phyloP scores from a whole-genome alignment of 2,329 filamentous ascomycete species.

The Ophiostoma quercus region DNA sequence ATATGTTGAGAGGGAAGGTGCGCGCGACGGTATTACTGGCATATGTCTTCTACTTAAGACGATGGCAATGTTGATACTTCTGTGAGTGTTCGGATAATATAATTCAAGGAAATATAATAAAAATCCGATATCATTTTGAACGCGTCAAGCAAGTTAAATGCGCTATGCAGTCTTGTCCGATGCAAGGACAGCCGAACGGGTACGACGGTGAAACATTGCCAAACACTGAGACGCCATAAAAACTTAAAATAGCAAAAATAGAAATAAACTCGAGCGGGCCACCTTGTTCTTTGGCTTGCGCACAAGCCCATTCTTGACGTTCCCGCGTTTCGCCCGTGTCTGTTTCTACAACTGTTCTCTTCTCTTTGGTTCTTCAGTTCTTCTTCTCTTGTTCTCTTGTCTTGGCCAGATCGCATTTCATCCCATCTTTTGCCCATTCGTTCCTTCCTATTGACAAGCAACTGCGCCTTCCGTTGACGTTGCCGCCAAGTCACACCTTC shows the following conservation, averaged over 20 bases:
- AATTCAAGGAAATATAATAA: no score
- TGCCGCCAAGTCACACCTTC: conserved; percentile 6
- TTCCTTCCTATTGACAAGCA: background rate
- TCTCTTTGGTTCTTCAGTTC: background rate
- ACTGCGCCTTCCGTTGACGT: background rate
- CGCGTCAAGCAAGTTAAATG: no score
- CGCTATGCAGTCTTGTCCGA: no score
- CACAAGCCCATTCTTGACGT: conserved; percentile 15
- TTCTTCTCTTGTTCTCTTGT: background rate
- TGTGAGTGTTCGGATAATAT: no score
- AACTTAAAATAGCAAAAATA: background rate
- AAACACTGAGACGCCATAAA: background rate
- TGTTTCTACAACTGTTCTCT: background rate
- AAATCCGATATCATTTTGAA: no score
- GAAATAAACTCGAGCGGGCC: conserved; percentile 2
- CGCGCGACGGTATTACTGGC: background rate
- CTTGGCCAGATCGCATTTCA: background rate
- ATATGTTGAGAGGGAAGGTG: background rate
- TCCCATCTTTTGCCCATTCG: background rate
- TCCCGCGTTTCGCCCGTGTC: background rate
- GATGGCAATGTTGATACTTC: no score
- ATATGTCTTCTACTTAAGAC: background rate
- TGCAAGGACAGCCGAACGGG: background rate
- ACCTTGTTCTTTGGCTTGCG: conserved; percentile 5
- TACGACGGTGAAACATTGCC: background rate